Evolutionary conservation across 306 rosid genomes (phyloP).

Genomic region (Rosa multiflora): DNA sequence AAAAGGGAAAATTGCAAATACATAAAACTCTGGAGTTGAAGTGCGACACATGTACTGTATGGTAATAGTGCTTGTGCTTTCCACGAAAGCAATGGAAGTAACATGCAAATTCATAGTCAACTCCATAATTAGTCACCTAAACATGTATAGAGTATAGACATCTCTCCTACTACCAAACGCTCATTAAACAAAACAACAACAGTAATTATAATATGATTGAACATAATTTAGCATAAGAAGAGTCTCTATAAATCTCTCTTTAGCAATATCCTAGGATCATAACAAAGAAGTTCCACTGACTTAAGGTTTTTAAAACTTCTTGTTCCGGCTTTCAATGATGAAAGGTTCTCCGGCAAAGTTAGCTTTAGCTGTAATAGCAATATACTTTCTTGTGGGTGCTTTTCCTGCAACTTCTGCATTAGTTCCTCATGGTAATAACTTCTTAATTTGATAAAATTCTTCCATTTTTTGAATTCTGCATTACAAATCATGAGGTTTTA

Average conservation of each 20-base stretch:
- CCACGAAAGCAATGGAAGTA: not conserved
- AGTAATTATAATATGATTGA: not conserved
- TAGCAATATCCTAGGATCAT: not conserved
- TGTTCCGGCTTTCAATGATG: conserved; percentile 24
- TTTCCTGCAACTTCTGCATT: conserved; percentile 3
- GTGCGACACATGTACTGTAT: not conserved
- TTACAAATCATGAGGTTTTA: not conserved
- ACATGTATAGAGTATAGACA: not conserved
- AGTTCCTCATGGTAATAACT: conserved; percentile 9
- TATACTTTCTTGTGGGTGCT: conserved; percentile 16
- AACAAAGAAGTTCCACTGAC: not conserved
- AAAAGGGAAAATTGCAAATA: not conserved
- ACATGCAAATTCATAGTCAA: not conserved
- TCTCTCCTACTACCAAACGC: not conserved
- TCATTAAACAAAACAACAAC: not conserved
- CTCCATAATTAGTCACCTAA: not conserved
- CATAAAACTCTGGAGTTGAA: not conserved
- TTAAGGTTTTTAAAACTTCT: not conserved
- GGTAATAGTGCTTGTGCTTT: not conserved
- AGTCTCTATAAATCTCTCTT: not conserved
- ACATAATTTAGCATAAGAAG: not conserved
- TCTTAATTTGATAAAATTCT: not conserved
- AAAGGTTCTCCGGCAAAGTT: conserved; percentile 12
- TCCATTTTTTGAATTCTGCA: not conserved
- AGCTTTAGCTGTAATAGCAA: conserved; percentile 16